These are phyloP conservation scores for Aspergillus texensis DNA, from an alignment of 2,329 filamentous ascomycete species.

Conservation along the genomic window DNA sequence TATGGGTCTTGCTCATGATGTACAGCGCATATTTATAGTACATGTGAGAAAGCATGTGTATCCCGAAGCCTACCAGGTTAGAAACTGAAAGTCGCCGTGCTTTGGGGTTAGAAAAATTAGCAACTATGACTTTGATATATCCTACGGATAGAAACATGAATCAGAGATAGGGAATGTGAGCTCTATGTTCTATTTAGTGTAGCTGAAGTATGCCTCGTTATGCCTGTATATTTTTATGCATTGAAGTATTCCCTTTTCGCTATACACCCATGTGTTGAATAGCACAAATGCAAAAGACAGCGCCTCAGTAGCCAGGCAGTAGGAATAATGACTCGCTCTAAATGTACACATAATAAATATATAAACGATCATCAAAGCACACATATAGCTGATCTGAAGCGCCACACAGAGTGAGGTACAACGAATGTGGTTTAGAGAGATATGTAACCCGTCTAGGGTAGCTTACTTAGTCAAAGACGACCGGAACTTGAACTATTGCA, in stretches of 20 bases:
- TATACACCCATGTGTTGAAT: neutral
- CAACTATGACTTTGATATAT: neutral
- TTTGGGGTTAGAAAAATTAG: neutral
- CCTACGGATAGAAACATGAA: neutral
- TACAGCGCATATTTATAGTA: neutral
- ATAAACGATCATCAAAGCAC: neutral
- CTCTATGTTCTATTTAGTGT: neutral
- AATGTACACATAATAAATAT: neutral
- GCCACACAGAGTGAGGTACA: neutral
- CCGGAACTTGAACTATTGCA: conserved; percentile 6
- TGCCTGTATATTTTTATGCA: neutral
- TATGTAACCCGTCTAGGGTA: neutral
- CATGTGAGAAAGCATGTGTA: neutral
- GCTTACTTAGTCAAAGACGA: neutral
- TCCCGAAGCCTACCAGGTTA: neutral
- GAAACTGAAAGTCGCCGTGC: neutral
- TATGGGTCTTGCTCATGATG: neutral
- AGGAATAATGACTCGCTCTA: neutral
- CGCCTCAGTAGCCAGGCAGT: neutral
- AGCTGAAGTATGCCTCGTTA: neutral
- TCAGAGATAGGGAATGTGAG: neutral
- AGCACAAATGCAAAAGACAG: neutral
- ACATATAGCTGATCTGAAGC: neutral
- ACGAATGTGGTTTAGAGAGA: neutral
- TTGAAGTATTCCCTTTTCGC: neutral